Evolutionary conservation across 2,329 filamentous ascomycete genomes (phyloP), one percentile per base, ranked within the genome.

Genomic region (Coniochaeta sp.): DNA sequence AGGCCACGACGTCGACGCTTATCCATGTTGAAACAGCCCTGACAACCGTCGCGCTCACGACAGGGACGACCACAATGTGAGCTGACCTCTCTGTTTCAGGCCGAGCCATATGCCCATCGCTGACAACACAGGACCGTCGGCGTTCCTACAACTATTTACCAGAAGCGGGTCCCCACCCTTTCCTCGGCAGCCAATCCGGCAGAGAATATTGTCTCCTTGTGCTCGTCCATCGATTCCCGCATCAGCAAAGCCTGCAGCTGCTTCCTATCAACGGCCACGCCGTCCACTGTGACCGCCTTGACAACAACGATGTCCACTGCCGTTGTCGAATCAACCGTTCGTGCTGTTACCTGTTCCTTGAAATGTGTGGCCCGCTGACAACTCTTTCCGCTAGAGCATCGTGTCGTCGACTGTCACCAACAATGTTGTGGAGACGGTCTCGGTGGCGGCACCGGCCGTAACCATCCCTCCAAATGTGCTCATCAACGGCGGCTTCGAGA

Each of bases 111-210:
- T n/a, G 4, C n/a, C n/a, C 8, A 33, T 18, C 13, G 10, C 32
- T 35, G 4, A 35, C 13, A 3, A 35, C 32, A 18, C 13, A 35
- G 47, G 13, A 55, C 31, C 32, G 31, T 22, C 33, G 18, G 16
- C 42, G 28, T 8, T 35, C 57, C 69, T 83, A 65, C 89, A 87
- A 60, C 86, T 77, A 45, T 85, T 3, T 57, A 45, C 47, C 40
- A 53, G 16, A 56, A 54, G 51, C 52, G 54, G 5, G 51, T 45
- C 74, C 13, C 49, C 3, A 51, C 52, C 33, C 14, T 51, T 18
- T 51, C 47, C 35, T 10, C 32, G 33, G 49, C 10, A 16, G 47
- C 50, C 4, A 52, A 52, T 24, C 53, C 48, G 26, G 24, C 42
- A 12, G 52, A 45, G 14, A 28, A 32, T 12, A 57, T 58, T 28